phyloP scores from a whole-genome alignment of 805 yeast genomes.

The Saccharomycopsis fodiens region DNA sequence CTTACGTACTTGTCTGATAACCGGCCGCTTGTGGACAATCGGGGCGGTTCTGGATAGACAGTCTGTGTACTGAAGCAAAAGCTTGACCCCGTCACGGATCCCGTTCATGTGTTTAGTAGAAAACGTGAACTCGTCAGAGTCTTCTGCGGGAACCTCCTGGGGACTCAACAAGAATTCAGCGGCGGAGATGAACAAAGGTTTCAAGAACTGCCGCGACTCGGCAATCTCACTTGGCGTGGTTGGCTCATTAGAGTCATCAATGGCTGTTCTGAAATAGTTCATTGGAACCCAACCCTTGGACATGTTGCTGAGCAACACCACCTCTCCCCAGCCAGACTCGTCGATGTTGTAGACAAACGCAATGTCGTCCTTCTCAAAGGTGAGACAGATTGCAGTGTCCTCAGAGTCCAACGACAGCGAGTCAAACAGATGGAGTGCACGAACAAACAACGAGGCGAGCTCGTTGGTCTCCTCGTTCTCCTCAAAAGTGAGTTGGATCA shows the following conservation, averaged over 20 bases:
- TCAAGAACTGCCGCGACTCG: conserved; percentile 44
- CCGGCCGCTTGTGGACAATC: conserved; percentile 54
- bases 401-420: conserved; percentile 51
- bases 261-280: conserved; percentile 55
- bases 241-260: conserved; percentile 24
- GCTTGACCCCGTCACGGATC: conserved; percentile 66
- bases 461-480: conserved; percentile 19
- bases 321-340: conserved; percentile 86
- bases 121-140: conserved; percentile 38
- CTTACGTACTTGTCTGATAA: conserved; percentile 58
- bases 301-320: conserved; percentile 54
- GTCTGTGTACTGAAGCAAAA: conserved; percentile 55
- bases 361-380: conserved; percentile 60
- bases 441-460: conserved; percentile 45
- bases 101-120: conserved; percentile 51
- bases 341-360: conserved; percentile 76
- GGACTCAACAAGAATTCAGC: conserved; percentile 64
- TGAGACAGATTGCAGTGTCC: conserved; percentile 66
- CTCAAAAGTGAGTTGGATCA: not conserved
- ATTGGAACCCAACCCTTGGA: conserved; percentile 82
- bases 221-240: conserved; percentile 26
- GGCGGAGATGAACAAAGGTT: conserved; percentile 49
- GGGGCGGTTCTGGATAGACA: conserved; percentile 71
- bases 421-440: conserved; percentile 54
- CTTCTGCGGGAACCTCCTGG: conserved; percentile 37